Evolutionary conservation across 805 yeast species (phyloP).

Genomic region (Candida corydali): DNA sequence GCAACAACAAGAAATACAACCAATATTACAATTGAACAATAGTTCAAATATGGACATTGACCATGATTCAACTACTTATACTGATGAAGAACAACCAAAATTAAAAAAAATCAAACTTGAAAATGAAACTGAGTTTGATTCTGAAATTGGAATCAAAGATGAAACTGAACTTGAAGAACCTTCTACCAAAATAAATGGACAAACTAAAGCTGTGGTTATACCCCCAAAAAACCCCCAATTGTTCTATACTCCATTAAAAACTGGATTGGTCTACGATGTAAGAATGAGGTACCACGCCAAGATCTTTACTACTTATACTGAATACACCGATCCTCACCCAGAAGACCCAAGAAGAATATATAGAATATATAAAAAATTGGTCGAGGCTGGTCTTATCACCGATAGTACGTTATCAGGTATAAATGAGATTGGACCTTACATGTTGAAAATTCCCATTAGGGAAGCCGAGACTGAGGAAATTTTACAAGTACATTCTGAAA

Average conservation of each 20-base stretch:
- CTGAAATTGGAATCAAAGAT: neutral
- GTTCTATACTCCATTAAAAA: constrained; percentile 71
- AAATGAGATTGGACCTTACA: constrained; percentile 76
- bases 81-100: constrained; percentile 6
- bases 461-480: constrained; percentile 88
- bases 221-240: constrained; percentile 64
- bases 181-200: neutral
- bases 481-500: constrained; percentile 75
- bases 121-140: neutral
- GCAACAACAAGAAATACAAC: neutral
- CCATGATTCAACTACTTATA: neutral
- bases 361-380: constrained; percentile 86
- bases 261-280: constrained; percentile 94
- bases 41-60: neutral
- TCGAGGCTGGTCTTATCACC: constrained; percentile 85
- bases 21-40: neutral
- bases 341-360: constrained; percentile 97
- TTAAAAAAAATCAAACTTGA: constrained; percentile 12
- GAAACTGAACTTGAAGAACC: too few relatives aligned
- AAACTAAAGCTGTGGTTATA: constrained; percentile 32
- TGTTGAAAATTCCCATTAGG: constrained; percentile 86
- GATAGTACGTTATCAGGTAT: constrained; percentile 73
- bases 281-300: constrained; percentile 97
- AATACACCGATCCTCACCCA: constrained; percentile 97
- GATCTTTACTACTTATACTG: constrained; percentile 84